Percentiles rank a stretch among this genome's conserved stretches.
These are phyloP conservation scores for Mucor velutinosus DNA, from an alignment of 371 early-diverging fungal species.

Conservation along the genomic window DNA sequence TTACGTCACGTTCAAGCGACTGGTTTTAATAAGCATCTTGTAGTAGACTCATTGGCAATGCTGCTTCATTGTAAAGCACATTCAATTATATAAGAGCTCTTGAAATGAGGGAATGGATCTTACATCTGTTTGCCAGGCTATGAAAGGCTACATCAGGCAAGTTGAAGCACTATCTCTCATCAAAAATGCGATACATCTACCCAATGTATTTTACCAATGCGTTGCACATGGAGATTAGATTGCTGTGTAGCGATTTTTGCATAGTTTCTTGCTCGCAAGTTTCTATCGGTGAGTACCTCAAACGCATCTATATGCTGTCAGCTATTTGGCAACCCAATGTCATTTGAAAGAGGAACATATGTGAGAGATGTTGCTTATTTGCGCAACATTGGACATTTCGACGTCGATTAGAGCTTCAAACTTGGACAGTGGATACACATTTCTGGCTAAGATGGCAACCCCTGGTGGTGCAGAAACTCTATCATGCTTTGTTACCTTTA, in stretches of 20 bases:
- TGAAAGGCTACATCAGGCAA: not conserved
- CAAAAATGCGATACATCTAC: not conserved
- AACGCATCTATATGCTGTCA: not conserved
- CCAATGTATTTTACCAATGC: not conserved
- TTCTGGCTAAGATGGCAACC: not conserved
- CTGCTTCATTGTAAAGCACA: not conserved
- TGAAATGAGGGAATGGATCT: not conserved
- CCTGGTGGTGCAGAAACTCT: not conserved
- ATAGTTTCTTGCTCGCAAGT: not conserved
- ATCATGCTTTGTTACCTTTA: not conserved
- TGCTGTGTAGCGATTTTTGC: not conserved
- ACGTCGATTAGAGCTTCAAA: not conserved
- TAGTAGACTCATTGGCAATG: not conserved
- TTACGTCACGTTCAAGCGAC: conserved; percentile 14
- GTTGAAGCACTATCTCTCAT: not conserved
- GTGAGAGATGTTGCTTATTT: not conserved
- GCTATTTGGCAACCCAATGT: not conserved
- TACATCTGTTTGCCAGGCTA: not conserved
- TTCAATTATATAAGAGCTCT: not conserved
- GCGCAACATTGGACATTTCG: not conserved
- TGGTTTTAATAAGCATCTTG: not conserved
- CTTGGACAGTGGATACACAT: not conserved
- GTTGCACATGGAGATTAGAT: not conserved
- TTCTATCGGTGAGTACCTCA: not conserved
- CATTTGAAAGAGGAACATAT: not conserved